Conservation (phyloP, 2,329 filamentous ascomycete species). For the Diaporthe humulicola region DNA sequence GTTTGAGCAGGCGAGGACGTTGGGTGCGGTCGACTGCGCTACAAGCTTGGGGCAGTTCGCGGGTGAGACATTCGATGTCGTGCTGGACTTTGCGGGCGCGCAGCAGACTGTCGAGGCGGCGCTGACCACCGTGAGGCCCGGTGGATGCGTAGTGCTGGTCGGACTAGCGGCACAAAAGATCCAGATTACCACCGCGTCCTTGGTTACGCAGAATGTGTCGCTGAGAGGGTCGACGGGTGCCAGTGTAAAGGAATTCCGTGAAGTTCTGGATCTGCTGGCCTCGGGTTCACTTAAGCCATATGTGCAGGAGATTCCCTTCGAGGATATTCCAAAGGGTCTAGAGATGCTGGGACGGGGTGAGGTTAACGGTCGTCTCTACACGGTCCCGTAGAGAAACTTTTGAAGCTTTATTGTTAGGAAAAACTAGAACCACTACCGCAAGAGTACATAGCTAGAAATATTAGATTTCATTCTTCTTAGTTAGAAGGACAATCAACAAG, state of each 20-base stretch:
- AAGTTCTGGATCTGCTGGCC: not conserved
- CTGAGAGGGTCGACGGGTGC: not conserved
- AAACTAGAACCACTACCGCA: no score
- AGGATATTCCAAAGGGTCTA: not conserved
- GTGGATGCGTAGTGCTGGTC: not conserved
- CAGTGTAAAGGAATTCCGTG: not conserved
- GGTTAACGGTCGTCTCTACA: constrained; percentile 3
- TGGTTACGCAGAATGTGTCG: constrained; percentile 5
- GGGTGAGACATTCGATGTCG: not conserved
- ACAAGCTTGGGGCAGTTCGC: not conserved
- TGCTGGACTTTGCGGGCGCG: not conserved
- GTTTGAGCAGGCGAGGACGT: not conserved
- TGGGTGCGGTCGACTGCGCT: not conserved
- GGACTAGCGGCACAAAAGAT: not conserved
- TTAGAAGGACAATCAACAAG: no score
- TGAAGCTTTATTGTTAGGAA: no score
- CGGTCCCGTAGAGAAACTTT: not conserved
- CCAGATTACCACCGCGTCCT: not conserved
- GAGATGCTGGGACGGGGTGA: not conserved
- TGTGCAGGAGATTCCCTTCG: constrained; percentile 4
- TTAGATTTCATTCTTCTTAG: no score
- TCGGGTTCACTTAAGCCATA: not conserved
- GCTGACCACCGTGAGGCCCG: not conserved
- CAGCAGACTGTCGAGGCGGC: constrained; percentile 1
- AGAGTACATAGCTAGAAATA: no score